Evolutionary conservation across 2,329 filamentous ascomycete species (phyloP), one percentile per base, ranked within the genome.

Genomic region (Chaetomium globosum): DNA sequence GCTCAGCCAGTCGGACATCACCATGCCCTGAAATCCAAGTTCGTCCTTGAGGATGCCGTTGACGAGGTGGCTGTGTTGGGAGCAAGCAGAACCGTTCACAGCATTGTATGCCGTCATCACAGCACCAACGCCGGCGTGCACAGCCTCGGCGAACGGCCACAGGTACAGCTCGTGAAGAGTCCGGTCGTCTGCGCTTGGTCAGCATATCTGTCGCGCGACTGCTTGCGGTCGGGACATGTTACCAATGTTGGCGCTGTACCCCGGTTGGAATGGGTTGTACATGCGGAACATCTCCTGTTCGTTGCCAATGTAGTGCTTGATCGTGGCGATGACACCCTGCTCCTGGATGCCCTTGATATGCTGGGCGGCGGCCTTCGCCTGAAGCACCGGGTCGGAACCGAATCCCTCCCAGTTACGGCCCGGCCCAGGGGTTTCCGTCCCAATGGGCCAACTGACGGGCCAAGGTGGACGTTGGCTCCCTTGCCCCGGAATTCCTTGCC

Each of bases 1-100:
- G 2, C 90, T 90, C 21, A 92, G 79, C 90, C 91, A 95, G 75
- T 96, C 91, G n/a, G 84, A 87, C 85, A 91, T 87, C 64, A 94
- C 83, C 71, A 92, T 92, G 0, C 91, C 91, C 70, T 92, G 89
- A 78, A 94, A 94, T 51, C 90, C 90, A 0, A 94, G 81, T 77
- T 95, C 91, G 31, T 85, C 84, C 79, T 95, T 95, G 71, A 95
- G 81, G 2, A 95, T 78, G 53, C 87, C 86, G 74, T 95, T 95
- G 70, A 92, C 78, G 10, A 89, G 77, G 72, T 90, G 88, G 33
- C 88, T 89, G 79, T 95, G 95, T 73, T 94, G 89, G 77, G 92
- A 95, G 23, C 78, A 83, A 71, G 92, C 92, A 8, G 87, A 91
- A 76, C 92, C 92, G 80, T 96, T 96, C 76, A 93, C 73, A 3